phyloP scores from a whole-genome alignment of 2,329 filamentous ascomycete genomes.

The Phaeoacremonium minimum region DNA sequence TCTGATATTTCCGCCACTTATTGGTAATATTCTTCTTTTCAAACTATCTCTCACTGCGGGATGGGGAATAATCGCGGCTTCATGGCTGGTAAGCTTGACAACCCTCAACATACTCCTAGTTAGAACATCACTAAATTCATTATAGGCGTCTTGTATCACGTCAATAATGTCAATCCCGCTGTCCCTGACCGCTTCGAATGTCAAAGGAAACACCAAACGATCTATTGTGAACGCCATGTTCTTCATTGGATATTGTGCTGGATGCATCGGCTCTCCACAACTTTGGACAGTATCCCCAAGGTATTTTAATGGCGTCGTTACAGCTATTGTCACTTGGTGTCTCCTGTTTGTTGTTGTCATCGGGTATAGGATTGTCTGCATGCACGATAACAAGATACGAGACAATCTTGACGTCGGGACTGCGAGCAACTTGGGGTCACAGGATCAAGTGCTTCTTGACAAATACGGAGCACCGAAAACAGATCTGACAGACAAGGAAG shows the following conservation, averaged over 20 bases:
- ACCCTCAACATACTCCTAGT: not conserved
- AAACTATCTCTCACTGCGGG: slow-evolving; percentile 30
- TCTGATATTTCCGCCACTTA: slow-evolving; percentile 34
- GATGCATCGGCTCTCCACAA: slow-evolving; percentile 41
- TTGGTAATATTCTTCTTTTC: slow-evolving; percentile 38
- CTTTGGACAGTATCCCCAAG: slow-evolving; percentile 38
- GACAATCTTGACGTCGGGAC: slow-evolving; percentile 8
- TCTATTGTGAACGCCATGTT: slow-evolving; percentile 40
- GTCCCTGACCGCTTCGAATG: slow-evolving; percentile 39
- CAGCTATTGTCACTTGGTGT: slow-evolving; percentile 36
- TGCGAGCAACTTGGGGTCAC: not conserved
- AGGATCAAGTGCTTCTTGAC: slow-evolving; percentile 14
- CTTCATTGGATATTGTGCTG: slow-evolving; percentile 44
- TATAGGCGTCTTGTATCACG: slow-evolving; percentile 35
- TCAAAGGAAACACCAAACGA: slow-evolving; percentile 47
- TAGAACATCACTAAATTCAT: not conserved
- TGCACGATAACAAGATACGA: slow-evolving; percentile 25
- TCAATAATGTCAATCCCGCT: slow-evolving; percentile 35
- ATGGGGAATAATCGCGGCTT: slow-evolving; percentile 43
- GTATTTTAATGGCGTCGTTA: slow-evolving; percentile 41
- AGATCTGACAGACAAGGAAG: slow-evolving; percentile 30
- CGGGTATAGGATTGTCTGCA: slow-evolving; percentile 27
- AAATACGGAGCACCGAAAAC: slow-evolving; percentile 15
- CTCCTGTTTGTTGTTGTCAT: slow-evolving; percentile 26
- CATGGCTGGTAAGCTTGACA: slow-evolving; percentile 32